Conservation (phyloP, 441 rosid genomes). For the Gossypium lobatum region DNA sequence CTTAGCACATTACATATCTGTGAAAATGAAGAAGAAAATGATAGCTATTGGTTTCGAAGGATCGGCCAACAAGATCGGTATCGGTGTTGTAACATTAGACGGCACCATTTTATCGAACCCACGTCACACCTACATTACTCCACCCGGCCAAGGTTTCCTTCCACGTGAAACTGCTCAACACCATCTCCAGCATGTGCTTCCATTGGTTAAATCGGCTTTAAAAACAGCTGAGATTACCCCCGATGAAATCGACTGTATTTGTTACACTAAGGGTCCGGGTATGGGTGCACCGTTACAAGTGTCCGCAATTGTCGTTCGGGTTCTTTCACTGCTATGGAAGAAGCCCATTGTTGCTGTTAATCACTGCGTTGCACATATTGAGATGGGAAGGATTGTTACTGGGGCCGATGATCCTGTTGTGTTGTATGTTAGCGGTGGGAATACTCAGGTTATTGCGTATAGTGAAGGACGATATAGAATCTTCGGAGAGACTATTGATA, state of each 20-base stretch:
- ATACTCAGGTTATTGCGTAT: slow-evolving; percentile 94
- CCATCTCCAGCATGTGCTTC: slow-evolving; percentile 72
- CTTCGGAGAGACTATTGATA: slow-evolving; percentile 93
- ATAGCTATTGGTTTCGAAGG: slow-evolving; percentile 88
- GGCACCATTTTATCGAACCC: slow-evolving; percentile 87
- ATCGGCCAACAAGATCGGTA: slow-evolving; percentile 87
- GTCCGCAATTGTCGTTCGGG: slow-evolving; percentile 63
- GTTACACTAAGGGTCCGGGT: slow-evolving; percentile 92
- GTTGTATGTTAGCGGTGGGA: slow-evolving; percentile 91
- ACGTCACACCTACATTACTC: slow-evolving; percentile 87
- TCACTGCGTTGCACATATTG: slow-evolving; percentile 94
- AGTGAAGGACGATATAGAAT: slow-evolving; percentile 84
- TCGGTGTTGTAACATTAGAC: slow-evolving; percentile 76
- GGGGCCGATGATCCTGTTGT: slow-evolving; percentile 91
- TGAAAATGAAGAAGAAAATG: slow-evolving; percentile 50
- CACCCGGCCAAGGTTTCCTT: slow-evolving; percentile 96
- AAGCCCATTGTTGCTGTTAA: slow-evolving; percentile 80
- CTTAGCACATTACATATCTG: not conserved
- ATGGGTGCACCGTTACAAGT: slow-evolving; percentile 96
- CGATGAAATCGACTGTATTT: slow-evolving; percentile 73
- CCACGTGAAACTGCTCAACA: slow-evolving; percentile 96
- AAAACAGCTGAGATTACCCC: slow-evolving; percentile 54
- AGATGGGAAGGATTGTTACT: slow-evolving; percentile 93
- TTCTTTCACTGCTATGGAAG: slow-evolving; percentile 79
- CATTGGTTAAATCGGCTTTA: slow-evolving; percentile 63